phyloP scores from a whole-genome alignment of 1,139 yeast genomes.

The Eremothecium coryli region DNA sequence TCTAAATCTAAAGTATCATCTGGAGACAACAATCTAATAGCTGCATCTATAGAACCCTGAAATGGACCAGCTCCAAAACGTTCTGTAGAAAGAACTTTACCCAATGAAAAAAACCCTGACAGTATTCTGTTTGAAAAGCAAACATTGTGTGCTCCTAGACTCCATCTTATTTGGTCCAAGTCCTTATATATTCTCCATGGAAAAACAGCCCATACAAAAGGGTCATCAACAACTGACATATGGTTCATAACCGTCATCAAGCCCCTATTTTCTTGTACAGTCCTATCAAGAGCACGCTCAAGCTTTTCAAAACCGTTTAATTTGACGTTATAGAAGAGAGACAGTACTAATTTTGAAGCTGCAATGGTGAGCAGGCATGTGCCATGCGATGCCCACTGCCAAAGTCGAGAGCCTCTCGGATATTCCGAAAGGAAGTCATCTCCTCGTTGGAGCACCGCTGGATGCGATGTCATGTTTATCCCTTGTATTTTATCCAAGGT shows the following conservation, averaged over 20 bases:
- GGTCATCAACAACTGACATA: conserved; percentile 91
- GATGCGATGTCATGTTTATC: conserved; percentile 49
- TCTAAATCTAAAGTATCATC: conserved; percentile 60
- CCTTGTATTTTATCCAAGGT: not conserved
- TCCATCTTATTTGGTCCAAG: conserved; percentile 76
- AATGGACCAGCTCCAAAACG: conserved; percentile 91
- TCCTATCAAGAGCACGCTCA: conserved; percentile 51
- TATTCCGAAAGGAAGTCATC: conserved; percentile 58
- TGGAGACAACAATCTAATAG: conserved; percentile 73
- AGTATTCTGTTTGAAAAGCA: conserved; percentile 57
- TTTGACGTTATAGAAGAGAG: conserved; percentile 52
- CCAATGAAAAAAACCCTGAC: conserved; percentile 68
- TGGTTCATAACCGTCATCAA: conserved; percentile 90
- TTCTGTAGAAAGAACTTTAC: conserved; percentile 76
- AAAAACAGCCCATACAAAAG: conserved; percentile 77
- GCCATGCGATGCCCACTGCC: conserved; percentile 62
- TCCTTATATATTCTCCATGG: conserved; percentile 62
- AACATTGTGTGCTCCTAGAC: conserved; percentile 85
- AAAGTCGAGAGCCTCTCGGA: conserved; percentile 48
- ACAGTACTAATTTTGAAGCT: conserved; percentile 53
- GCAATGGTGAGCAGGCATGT: conserved; percentile 63
- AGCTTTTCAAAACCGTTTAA: conserved; percentile 54
- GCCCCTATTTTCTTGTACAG: conserved; percentile 61
- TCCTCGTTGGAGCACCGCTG: conserved; percentile 64
- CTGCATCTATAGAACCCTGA: conserved; percentile 84